Evolutionary conservation across 164 flowering plant species (phyloP), one percentile per base, ranked within the genome.

Genomic region (Hamamelis virginiana): DNA sequence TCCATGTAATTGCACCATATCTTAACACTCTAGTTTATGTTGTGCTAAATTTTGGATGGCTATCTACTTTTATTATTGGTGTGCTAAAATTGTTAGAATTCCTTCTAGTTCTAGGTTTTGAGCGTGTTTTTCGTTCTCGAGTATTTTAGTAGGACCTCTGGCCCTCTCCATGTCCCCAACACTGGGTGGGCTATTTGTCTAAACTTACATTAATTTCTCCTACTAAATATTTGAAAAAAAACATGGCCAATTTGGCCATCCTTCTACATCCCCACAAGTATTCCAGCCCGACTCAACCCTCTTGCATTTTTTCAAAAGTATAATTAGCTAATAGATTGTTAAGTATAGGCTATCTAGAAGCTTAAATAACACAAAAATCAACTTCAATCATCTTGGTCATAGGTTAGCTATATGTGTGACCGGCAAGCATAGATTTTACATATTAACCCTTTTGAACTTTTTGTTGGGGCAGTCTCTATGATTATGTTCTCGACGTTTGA

Each of bases 401-500:
- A 50, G 16, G 53, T 50, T 15, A 50, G 53, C 18, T 15, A 50
- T 50, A 50, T 53, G 58, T 19, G 13, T 22, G n/a, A 53, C 58
- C 25, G 6, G 25, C 21, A 2, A 33, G 41, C 41, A 33, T 33
- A 33, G 41, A 33, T 33, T 33, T 9, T 53, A 19, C 58, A 19
- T 53, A 9, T 10, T 53, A 19, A 19, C 23, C 5, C 58, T 19
- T 53, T 8, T 19, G 26, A 19, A 19, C 0, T 6, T 68, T 59
- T 44, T 69, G n/a, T 68, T 41, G 26, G 26, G 25, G 62, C 96
- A 90, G 96, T 92, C 72, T 86, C 92, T 5, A 85, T 90, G 78
- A 72, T 87, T 13, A 94, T 94, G 97, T 91, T 94, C 75, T 83
- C 95, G 28, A 91, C 97, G 18, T 91, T 94, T 76, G 97, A 94